These are phyloP conservation scores for Colletotrichum magnum DNA, from an alignment of 2,329 filamentous ascomycete genomes.

Conservation along the genomic window DNA sequence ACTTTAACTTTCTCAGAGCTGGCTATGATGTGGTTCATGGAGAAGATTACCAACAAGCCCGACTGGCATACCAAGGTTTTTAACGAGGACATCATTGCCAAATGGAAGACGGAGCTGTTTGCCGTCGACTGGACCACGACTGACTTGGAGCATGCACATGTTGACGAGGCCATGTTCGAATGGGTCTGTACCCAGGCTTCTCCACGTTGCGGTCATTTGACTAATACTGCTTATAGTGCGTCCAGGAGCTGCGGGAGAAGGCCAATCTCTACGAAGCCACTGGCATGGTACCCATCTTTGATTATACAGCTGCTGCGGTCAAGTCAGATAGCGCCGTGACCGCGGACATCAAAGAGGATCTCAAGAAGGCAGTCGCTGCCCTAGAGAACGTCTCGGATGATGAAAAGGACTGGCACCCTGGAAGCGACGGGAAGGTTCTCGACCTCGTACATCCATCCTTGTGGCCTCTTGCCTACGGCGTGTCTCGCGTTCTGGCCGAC, in stretches of 20 bases:
- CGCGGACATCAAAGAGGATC: slow-evolving; percentile 47
- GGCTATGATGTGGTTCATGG: slow-evolving; percentile 47
- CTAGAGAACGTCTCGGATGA: slow-evolving; percentile 67
- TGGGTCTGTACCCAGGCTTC: slow-evolving; percentile 43
- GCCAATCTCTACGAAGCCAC: slow-evolving; percentile 51
- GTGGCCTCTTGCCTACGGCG: slow-evolving; percentile 71
- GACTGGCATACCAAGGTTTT: slow-evolving; percentile 47
- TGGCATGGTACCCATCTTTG: slow-evolving; percentile 51
- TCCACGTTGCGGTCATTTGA: too few species aligned
- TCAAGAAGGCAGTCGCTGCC: slow-evolving; percentile 58
- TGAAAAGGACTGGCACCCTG: slow-evolving; percentile 73
- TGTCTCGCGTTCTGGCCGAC: slow-evolving; percentile 52
- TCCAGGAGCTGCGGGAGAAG: slow-evolving; percentile 52
- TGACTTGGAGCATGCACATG: slow-evolving; percentile 44
- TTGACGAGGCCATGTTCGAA: slow-evolving; percentile 49
- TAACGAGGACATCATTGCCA: slow-evolving; percentile 44
- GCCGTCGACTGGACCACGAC: slow-evolving; percentile 47
- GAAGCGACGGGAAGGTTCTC: slow-evolving; percentile 68
- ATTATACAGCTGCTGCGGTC: slow-evolving; percentile 49
- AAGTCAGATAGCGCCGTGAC: slow-evolving; percentile 52
- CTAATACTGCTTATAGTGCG: slow-evolving; percentile 44
- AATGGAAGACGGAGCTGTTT: slow-evolving; percentile 44
- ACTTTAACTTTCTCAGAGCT: slow-evolving; percentile 39
- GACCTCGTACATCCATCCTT: slow-evolving; percentile 76
- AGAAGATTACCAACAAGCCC: slow-evolving; percentile 47